Evolutionary conservation across 1,284 basidiomycete genomes (phyloP).

Genomic region (Pascua guehoae): DNA sequence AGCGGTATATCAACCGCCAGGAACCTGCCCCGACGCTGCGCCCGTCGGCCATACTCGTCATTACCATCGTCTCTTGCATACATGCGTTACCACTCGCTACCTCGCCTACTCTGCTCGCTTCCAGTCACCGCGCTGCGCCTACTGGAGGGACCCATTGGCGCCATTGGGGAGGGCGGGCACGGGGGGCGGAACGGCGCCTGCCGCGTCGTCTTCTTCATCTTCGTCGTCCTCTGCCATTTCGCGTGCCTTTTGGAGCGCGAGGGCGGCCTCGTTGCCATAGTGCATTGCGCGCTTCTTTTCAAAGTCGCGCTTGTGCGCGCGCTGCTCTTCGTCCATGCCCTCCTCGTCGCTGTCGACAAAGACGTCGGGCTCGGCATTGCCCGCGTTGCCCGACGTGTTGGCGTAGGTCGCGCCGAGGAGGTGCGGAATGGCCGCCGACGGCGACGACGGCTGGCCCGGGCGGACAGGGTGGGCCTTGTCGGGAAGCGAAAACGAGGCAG

Average conservation of each 20-base stretch:
- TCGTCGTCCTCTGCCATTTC: constrained; percentile 39
- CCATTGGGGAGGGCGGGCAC: constrained; percentile 7
- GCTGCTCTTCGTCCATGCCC: constrained; percentile 85
- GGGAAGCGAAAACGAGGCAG: constrained; percentile 66
- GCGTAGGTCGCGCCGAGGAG: constrained; percentile 47
- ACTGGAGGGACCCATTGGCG: constrained; percentile 10
- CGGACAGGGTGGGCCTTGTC: constrained; percentile 34
- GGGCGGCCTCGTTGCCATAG: constrained; percentile 84
- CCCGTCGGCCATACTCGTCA: too few species aligned
- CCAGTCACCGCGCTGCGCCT: background rate
- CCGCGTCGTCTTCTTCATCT: constrained; percentile 26
- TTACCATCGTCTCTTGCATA: background rate
- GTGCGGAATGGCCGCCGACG: constrained; percentile 53
- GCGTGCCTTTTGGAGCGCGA: constrained; percentile 66
- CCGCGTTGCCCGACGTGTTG: constrained; percentile 42
- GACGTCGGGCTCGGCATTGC: constrained; percentile 25
- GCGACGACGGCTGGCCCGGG: constrained; percentile 32
- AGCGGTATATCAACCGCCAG: too few species aligned
- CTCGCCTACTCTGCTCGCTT: background rate
- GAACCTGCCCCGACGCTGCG: too few species aligned
- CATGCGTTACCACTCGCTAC: background rate
- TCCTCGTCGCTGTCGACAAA: constrained; percentile 64
- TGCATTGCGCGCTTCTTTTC: constrained; percentile 75
- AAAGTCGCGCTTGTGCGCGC: constrained; percentile 76
- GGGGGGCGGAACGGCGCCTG: background rate